These are phyloP conservation scores for Sphaerulina musiva DNA, from an alignment of 2,329 filamentous ascomycete genomes.

Conservation along the genomic window DNA sequence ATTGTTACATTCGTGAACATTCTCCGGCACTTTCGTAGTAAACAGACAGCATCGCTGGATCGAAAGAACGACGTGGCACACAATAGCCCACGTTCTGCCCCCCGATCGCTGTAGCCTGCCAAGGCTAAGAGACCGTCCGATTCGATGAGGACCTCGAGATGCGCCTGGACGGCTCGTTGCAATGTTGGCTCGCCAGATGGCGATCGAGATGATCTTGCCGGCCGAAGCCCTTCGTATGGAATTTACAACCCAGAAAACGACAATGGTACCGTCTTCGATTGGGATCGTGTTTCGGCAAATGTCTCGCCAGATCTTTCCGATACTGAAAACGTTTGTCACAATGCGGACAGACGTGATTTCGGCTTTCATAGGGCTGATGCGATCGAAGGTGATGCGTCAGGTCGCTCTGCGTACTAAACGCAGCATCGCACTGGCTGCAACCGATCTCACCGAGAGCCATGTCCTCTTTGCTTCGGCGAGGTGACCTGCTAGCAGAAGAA, in stretches of 20 bases:
- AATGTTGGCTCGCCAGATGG: slow-evolving; percentile 19
- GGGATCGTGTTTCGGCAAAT: slow-evolving; percentile 21
- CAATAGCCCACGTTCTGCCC: no score
- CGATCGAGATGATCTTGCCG: slow-evolving; percentile 22
- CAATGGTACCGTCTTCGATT: slow-evolving; percentile 19
- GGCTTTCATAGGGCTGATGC: slow-evolving; percentile 18
- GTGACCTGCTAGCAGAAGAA: slow-evolving; percentile 12
- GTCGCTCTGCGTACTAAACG: slow-evolving; percentile 17
- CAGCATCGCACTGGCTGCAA: slow-evolving; percentile 17
- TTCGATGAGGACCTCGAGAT: slow-evolving; percentile 1
- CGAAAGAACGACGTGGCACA: not conserved
- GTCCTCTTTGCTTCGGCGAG: slow-evolving; percentile 12
- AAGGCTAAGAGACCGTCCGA: not conserved
- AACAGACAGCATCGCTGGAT: not conserved
- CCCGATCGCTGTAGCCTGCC: not conserved
- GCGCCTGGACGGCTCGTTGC: slow-evolving; percentile 13
- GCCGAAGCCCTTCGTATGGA: slow-evolving; percentile 19
- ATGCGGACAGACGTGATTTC: slow-evolving; percentile 18
- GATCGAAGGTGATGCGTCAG: slow-evolving; percentile 22
- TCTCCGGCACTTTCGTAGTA: no score
- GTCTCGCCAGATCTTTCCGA: slow-evolving; percentile 19
- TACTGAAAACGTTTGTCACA: slow-evolving; percentile 24
- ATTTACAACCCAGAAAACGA: slow-evolving; percentile 18
- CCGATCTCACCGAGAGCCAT: slow-evolving; percentile 14
- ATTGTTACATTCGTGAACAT: no score